These are phyloP conservation scores for Talaromyces albobiverticillius DNA, from an alignment of 2,329 filamentous ascomycete species.

Conservation along the genomic window DNA sequence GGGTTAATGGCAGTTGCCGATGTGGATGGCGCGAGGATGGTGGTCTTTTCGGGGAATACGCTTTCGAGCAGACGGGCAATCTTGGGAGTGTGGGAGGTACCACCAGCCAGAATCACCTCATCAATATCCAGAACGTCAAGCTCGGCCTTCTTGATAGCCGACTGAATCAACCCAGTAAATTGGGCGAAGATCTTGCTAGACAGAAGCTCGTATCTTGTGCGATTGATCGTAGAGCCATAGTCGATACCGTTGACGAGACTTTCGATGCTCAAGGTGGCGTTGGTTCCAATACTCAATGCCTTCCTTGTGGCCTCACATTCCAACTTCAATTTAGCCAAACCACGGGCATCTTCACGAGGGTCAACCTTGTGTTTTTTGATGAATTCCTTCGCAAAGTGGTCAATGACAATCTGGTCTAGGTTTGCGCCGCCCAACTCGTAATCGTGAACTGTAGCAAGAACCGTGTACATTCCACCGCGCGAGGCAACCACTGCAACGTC, in stretches of 20 bases:
- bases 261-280: conserved; percentile 90
- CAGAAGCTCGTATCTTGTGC: conserved; percentile 87
- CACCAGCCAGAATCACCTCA: conserved; percentile 90
- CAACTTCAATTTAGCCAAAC: conserved; percentile 85
- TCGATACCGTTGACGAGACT: conserved; percentile 84
- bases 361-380: conserved; percentile 93
- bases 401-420: conserved; percentile 86
- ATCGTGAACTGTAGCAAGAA: conserved; percentile 90
- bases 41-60: conserved; percentile 78
- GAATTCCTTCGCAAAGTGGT: conserved; percentile 98
- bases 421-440: conserved; percentile 86
- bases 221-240: conserved; percentile 88
- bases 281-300: conserved; percentile 80
- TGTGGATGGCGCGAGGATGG: conserved; percentile 79
- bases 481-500: conserved; percentile 89
- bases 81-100: conserved; percentile 89
- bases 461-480: conserved; percentile 92
- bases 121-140: conserved; percentile 91
- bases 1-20: conserved; percentile 80
- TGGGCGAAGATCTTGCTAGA: conserved; percentile 82
- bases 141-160: conserved; percentile 84
- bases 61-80: conserved; percentile 75
- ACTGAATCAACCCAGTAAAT: conserved; percentile 80
- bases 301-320: conserved; percentile 92
- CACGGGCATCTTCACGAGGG: conserved; percentile 75